Evolutionary conservation across 495 filamentous ascomycete species (phyloP), one percentile per base, ranked within the genome.

Genomic region (Lindgomyces ingoldianus): DNA sequence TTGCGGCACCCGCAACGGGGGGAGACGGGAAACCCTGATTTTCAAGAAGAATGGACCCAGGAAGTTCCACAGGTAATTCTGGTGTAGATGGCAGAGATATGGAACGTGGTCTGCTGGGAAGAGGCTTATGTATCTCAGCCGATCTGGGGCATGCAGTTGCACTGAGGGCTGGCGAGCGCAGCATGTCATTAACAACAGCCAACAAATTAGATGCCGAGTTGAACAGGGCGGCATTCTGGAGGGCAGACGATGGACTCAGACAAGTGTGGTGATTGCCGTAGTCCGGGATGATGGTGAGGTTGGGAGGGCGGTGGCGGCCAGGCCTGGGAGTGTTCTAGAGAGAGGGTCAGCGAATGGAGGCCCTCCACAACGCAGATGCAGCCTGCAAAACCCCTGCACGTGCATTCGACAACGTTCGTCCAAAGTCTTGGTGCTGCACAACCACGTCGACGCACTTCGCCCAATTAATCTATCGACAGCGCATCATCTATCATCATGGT

Each of bases 141-240:
- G 57, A 58, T 61, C 45, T 48, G 55, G 59, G 64, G 66, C 64
- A 67, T 27, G 54, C 27, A 47, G 42, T 61, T n/a, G 68, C 73
- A 46, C 67, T 62, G 29, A 73, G 18, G n/a, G 62, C 66, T 52
- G 74, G 74, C 10, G 74, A 75, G 19, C 72, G 69, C 26, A 76
- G 69, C 64, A 75, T 69, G 53, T 74, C 74, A 65, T 76, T 74
- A 49, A 76, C 69, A 12, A 72, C 71, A 22, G 70, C 64, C 67
- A 76, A 66, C 56, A 76, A 53, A 57, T 71, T 74, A 12, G 71
- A 72, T 51, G 73, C 71, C 10, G 74, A 76, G 51, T 58, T 70
- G 52, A 73, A 71, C 29, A 70, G 52, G 22, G 73, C 71, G 21
- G 74, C 73, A 71, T 68, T 64, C 14, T 74, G 74, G 30, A 68